Conservation (phyloP, 1,139 yeast species). For the Geotrichum aggregatum region DNA sequence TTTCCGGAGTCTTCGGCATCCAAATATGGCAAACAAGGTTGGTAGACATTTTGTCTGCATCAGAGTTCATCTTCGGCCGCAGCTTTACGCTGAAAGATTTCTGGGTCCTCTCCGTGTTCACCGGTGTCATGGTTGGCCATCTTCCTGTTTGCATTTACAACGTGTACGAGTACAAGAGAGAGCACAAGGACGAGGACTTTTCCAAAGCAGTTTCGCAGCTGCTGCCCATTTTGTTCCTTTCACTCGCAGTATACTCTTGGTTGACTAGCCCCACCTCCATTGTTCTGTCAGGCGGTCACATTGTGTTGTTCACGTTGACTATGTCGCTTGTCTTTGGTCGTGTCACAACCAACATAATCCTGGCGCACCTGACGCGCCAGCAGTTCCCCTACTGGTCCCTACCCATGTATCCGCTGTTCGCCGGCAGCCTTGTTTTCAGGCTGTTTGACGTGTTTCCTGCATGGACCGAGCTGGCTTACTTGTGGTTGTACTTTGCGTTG, state of each 20-base stretch:
- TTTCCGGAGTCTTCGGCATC: slow-evolving; percentile 61
- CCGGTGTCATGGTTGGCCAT: slow-evolving; percentile 51
- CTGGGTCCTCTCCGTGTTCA: slow-evolving; percentile 41
- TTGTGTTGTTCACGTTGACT: slow-evolving; percentile 54
- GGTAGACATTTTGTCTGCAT: slow-evolving; percentile 16
- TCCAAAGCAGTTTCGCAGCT: slow-evolving; percentile 40
- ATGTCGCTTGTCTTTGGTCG: slow-evolving; percentile 71
- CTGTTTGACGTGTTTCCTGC: slow-evolving; percentile 21
- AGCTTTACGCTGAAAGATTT: slow-evolving; percentile 36
- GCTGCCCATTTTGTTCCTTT: slow-evolving; percentile 35
- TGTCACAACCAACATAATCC: slow-evolving; percentile 50
- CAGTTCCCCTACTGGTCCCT: slow-evolving; percentile 52
- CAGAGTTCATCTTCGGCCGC: slow-evolving; percentile 29
- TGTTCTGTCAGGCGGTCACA: slow-evolving; percentile 43
- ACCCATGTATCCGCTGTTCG: slow-evolving; percentile 37
- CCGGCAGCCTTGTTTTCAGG: slow-evolving; percentile 38
- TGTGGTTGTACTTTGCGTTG: slow-evolving; percentile 36
- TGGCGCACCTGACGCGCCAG: slow-evolving; percentile 69
- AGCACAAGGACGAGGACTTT: slow-evolving; percentile 46
- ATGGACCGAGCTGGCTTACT: slow-evolving; percentile 35
- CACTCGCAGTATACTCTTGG: slow-evolving; percentile 37
- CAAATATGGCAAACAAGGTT: slow-evolving; percentile 48
- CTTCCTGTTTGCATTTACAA: slow-evolving; percentile 50
- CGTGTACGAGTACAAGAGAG: slow-evolving; percentile 50
- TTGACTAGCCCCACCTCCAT: slow-evolving; percentile 38